Base-by-base conservation (phyloP, 768 basidiomycete genomes). In the Filobasidium floriforme region DNA sequence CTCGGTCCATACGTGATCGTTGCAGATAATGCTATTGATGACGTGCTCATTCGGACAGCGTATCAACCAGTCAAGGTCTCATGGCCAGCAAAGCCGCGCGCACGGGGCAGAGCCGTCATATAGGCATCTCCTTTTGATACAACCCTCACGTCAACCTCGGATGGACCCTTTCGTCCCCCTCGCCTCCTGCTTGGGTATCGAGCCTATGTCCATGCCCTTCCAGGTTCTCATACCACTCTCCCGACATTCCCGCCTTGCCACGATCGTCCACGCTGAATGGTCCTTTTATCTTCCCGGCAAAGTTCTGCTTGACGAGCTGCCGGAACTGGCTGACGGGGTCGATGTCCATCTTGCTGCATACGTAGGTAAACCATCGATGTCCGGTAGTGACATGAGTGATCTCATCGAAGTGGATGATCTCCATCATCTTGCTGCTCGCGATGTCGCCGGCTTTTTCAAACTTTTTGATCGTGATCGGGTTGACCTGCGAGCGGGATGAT, bases 351-450 rank as follows among this genome's bases (percentile, higher is more conserved):
- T 64, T 59, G 55, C 71, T 66, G 26, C 70, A 69, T 6, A 87
- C 72, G 86, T 87, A 90, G 10, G 86, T 86, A 77, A 90, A 89
- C 88, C 89, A 90, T 60, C 88, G 81, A 77, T 89, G 89, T 1
- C 89, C 89, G 0, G 87, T 84, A 0, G 88, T 89, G 41, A 90
- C 89, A 73, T 90, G 76, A n/a, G 79, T 80, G 60, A 88, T 88
- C 74, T 90, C 89, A 76, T 90, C 89, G 0, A 84, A 83, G 70
- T 90, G 89, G 61, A 90, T 87, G 59, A 88, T 82, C 71, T 89
- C 85, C 77, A 91, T 82, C 32, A 84, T 84, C 18, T 81, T 77
- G 51, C 89, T 87, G 51, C 84, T 88, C 63, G 87, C 87, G 41
- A 66, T 66, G 73, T 89, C 88, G 22, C 86, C 78, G 14, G 86